Conservation (phyloP, 345 rosid species). For the Cardiospermum halicacabum region DNA sequence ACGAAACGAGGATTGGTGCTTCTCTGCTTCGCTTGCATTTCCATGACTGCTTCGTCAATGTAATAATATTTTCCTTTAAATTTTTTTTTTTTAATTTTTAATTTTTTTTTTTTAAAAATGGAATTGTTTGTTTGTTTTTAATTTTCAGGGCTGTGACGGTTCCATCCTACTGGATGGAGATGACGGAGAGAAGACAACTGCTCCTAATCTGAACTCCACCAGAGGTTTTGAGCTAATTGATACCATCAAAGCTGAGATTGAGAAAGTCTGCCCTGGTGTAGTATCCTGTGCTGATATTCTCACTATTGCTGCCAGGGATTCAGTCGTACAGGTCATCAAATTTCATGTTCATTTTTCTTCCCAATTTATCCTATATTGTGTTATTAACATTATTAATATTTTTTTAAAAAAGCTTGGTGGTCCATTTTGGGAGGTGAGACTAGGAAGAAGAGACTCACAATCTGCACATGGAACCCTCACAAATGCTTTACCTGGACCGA, state of each 20-base stretch:
- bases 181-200: slow-evolving; percentile 49
- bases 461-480: slow-evolving; percentile 33
- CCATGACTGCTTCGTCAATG: slow-evolving; percentile 51
- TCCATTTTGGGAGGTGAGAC: slow-evolving; percentile 33
- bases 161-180: slow-evolving; percentile 45
- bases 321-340: slow-evolving; percentile 35
- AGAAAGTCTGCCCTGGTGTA: slow-evolving; percentile 40
- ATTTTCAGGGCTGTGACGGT: slow-evolving; percentile 52
- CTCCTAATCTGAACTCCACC: slow-evolving; percentile 34
- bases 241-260: slow-evolving; percentile 38
- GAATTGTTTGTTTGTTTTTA: no score
- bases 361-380: not conserved
- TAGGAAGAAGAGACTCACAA: slow-evolving; percentile 45
- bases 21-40: slow-evolving; percentile 39
- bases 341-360: no score
- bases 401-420: slow-evolving; percentile 55
- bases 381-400: no score
- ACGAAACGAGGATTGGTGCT: slow-evolving; percentile 33
- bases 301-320: slow-evolving; percentile 45
- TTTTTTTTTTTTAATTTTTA: no score
- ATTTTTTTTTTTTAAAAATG: no score
- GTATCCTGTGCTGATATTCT: slow-evolving; percentile 57
- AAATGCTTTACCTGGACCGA: slow-evolving; percentile 29
- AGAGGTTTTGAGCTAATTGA: slow-evolving; percentile 44
- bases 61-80: no score